Evolutionary conservation across 148 eudicot species (phyloP).

Genomic region (Silene latifolia): DNA sequence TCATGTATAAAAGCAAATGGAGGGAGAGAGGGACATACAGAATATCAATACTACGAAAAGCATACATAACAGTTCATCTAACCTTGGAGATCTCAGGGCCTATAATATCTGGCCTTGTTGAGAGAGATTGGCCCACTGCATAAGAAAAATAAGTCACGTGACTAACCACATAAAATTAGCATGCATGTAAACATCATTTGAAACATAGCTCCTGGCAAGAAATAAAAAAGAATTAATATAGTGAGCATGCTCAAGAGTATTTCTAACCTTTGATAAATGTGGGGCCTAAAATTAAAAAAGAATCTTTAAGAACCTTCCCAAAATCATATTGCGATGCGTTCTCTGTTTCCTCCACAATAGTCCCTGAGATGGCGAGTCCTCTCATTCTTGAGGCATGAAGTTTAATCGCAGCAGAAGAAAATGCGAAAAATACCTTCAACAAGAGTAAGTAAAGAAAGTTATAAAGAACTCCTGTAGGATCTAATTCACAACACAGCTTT

Average conservation of each 20-base stretch:
- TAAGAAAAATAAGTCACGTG: constrained; percentile 26
- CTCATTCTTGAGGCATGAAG: constrained; percentile 49
- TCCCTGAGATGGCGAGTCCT: constrained; percentile 30
- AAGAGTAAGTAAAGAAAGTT: constrained; percentile 17
- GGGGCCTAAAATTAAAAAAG: constrained; percentile 81
- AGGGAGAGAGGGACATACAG: constrained; percentile 1
- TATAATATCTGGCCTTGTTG: constrained; percentile 95
- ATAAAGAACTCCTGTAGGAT: constrained; percentile 9
- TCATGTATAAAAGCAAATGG: constrained; percentile 9
- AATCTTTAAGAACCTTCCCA: constrained; percentile 79
- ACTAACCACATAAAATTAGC: not conserved
- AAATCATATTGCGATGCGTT: constrained; percentile 46
- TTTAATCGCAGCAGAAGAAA: constrained; percentile 70
- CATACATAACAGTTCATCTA: constrained; percentile 19
- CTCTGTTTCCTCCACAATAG: constrained; percentile 27
- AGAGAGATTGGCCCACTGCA: constrained; percentile 98
- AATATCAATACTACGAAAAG: constrained; percentile 6
- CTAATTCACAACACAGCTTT: not conserved
- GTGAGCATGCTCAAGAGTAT: not conserved
- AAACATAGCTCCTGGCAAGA: not conserved
- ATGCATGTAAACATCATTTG: not conserved
- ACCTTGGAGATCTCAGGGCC: constrained; percentile 85
- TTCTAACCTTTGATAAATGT: constrained; percentile 82
- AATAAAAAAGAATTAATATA: not conserved
- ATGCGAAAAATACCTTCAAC: constrained; percentile 67